Conservation (phyloP, 2,329 filamentous ascomycete genomes). For the Colletotrichum australisinense region DNA sequence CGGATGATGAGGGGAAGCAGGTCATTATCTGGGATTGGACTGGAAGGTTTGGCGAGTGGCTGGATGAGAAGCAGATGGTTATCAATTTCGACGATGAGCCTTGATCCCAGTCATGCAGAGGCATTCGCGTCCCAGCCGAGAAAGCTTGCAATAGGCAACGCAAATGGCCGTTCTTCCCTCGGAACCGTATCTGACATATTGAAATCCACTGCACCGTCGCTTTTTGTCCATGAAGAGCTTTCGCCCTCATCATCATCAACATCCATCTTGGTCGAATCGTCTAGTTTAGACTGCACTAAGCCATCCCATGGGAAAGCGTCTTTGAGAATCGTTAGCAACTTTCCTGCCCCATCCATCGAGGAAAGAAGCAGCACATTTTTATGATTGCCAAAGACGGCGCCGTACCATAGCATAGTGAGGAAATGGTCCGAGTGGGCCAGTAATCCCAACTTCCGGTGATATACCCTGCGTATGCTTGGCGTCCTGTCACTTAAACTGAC, state of each 20-base stretch:
- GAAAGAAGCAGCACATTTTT: not conserved
- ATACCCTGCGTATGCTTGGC: not conserved
- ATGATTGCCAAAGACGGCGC: too few relatives aligned
- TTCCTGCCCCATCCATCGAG: not conserved
- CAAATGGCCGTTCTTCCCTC: not conserved
- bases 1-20: not conserved
- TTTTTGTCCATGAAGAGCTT: not conserved
- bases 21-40: slow-evolving; percentile 3
- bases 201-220: not conserved
- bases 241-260: not conserved
- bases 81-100: not conserved
- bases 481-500: not conserved
- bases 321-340: not conserved
- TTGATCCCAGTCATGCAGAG: rapidly evolving
- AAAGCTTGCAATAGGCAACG: not conserved
- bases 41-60: not conserved
- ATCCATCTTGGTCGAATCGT: not conserved
- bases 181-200: not conserved
- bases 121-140: not conserved
- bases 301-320: not conserved
- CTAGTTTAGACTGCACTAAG: not conserved
- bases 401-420: not conserved
- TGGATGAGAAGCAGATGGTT: not conserved
- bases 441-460: not conserved
- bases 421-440: not conserved